Base-by-base conservation (phyloP, 805 yeast species). In the Candida lessepsii region DNA sequence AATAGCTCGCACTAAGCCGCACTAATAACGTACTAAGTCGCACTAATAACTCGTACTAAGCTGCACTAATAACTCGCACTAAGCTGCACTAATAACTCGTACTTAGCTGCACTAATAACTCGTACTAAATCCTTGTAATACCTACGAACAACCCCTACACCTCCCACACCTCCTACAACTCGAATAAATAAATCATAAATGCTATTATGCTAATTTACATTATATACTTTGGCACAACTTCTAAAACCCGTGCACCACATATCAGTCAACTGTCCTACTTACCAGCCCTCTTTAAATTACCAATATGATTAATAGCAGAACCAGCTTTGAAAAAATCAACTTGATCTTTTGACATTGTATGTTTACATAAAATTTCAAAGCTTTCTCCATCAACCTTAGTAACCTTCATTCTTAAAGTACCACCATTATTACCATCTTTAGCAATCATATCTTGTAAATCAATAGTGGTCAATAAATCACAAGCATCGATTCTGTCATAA, bases 311-410 rank as follows among this genome's bases (percentile, higher is more conserved):
- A 58, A 93, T 89, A 23, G 99, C 99, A 40, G 96, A 86, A 39
- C 99, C 99, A 27, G 97, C 96, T 63, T 82, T 89, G 80, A 93
- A 93, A 70, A 91, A 93, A 49, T 86, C 95, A 40, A 93, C 73
- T 73, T 93, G 99, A 65, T 93, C 99, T 61, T 79, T 80, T 15
- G 97, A 89, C 98, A 93, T 90, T 35, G 98, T 91, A 66, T 93
- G 99, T 65, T 82, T 89, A 54, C 93, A 78, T 50, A 77, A 73
- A 48, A 93, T 80, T 40, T 75, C 80, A 50, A 83, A 82, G 21
- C 73, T 55, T 39, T 81, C 77, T 9, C 97, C 97, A 46, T 78
- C 75, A 44, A 64, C 76, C 64, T 86, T 87, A 25, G 86, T 83
- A 9, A 93, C 85, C 57, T 78, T 75, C 50, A 93, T 65, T 40